Base-by-base conservation (phyloP, 1,139 yeast genomes). In the Yamadazyma mexicana region DNA sequence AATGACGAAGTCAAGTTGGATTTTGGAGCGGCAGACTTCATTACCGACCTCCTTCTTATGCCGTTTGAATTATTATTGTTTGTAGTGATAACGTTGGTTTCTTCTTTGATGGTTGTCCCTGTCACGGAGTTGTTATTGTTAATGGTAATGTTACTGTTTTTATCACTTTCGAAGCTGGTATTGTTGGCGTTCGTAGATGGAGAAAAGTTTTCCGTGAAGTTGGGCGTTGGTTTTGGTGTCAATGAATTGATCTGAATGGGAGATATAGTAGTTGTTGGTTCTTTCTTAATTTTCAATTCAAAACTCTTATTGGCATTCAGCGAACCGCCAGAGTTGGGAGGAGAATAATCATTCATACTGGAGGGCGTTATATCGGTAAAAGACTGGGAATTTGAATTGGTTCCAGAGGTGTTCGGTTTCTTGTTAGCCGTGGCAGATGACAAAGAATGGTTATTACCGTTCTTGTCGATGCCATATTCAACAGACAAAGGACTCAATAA, bases 401-500 rank as follows among this genome's bases (percentile, higher is more conserved):
- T n/a, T n/a, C n/a, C n/a, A n/a, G n/a, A n/a, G n/a, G n/a, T n/a
- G n/a, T n/a, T 32, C 1, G 40, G 42, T 24, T 37, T 46, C 12
- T 28, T 38, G 26, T 37, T 45, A 25, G 28, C 37, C 22, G 14
- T 16, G 22, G 34, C 30, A 17, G 33, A 12, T 36, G 43, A n/a
- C 42, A 38, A 14, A 50, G 47, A 35, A n/a, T 11, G 14, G 11
- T 27, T 9, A 17, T 6, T 16, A 18, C 26, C 34, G 44, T 48
- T 38, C 47, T 60, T 42, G 61, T 62, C 47, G 58, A 49, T 20
- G 8, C 22, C 25, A 47, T 67, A 73, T 39, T 65, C 70, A 18
- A 68, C 59, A 16, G 68, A 62, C 16, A 71, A 55, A 4, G 77
- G 77, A 45, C 74, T 69, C 40, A 71, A 55, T 38, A 71, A 56